A percentile compares a stretch with the other conserved stretches of the same genome.
Evolutionary conservation across 2,329 filamentous ascomycete genomes (phyloP).

Genomic region (Pleomassaria siparia): DNA sequence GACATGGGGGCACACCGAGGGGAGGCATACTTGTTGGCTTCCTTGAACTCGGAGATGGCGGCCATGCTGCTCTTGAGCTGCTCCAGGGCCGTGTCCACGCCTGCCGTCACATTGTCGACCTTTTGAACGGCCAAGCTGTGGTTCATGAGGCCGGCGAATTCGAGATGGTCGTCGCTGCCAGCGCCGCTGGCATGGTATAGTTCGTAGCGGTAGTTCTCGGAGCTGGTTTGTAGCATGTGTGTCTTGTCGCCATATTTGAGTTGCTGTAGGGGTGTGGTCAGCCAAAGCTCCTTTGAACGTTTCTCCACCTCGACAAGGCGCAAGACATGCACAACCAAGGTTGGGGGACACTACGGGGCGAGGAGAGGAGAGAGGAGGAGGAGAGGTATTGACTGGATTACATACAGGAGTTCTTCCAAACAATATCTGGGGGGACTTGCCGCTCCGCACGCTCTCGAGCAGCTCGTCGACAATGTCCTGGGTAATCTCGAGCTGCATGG

Average conservation of each 20-base stretch:
- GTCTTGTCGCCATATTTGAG: slow-evolving; percentile 61
- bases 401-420: slow-evolving; percentile 46
- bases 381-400: too few species aligned
- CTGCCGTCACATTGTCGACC: slow-evolving; percentile 56
- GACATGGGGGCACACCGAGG: slow-evolving; percentile 17
- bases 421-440: slow-evolving; percentile 41
- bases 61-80: slow-evolving; percentile 61
- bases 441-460: slow-evolving; percentile 38
- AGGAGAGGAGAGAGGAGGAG: neutral
- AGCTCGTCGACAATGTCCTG: slow-evolving; percentile 46
- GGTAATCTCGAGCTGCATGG: slow-evolving; percentile 47
- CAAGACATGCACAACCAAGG: slow-evolving; percentile 3
- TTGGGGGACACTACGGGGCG: neutral
- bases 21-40: slow-evolving; percentile 57
- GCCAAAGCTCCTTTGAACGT: slow-evolving; percentile 23
- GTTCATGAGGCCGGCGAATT: slow-evolving; percentile 59
- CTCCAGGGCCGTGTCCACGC: slow-evolving; percentile 61
- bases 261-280: slow-evolving; percentile 46
- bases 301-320: slow-evolving; percentile 5
- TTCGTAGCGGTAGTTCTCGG: slow-evolving; percentile 59
- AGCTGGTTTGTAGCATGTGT: slow-evolving; percentile 55
- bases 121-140: slow-evolving; percentile 59
- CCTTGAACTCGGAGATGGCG: slow-evolving; percentile 61
- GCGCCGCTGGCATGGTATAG: slow-evolving; percentile 53
- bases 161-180: slow-evolving; percentile 50